Evolutionary conservation across 208 protist genomes (phyloP).

Genomic region (Leishmania tarentolae): DNA sequence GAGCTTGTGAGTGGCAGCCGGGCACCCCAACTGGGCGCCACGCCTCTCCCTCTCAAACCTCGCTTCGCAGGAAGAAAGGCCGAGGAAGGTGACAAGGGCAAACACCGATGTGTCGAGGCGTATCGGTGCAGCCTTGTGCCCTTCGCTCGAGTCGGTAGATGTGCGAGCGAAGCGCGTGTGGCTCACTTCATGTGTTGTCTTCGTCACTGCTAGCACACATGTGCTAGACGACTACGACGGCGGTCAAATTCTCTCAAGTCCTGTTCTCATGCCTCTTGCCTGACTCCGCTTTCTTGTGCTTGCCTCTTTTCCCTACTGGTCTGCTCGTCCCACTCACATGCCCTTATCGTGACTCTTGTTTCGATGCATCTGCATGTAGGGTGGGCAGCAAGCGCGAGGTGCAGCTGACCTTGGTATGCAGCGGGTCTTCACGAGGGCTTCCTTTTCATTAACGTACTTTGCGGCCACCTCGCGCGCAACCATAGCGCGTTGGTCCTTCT

Average conservation of each 20-base stretch:
- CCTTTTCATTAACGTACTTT: background rate
- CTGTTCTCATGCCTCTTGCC: background rate
- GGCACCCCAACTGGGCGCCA: background rate
- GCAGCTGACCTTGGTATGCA: background rate
- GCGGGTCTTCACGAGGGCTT: background rate
- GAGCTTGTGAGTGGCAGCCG: background rate
- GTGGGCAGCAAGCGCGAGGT: background rate
- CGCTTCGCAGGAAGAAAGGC: background rate
- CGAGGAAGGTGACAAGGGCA: background rate
- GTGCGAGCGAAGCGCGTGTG: background rate
- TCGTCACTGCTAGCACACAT: background rate
- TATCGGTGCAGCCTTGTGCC: background rate
- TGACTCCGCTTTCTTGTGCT: background rate
- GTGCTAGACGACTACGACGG: background rate
- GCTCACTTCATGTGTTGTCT: background rate
- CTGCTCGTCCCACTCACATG: background rate
- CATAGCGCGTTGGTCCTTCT: background rate
- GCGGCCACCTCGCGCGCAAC: background rate
- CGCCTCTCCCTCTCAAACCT: background rate
- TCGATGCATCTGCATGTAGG: background rate
- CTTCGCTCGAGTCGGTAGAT: background rate
- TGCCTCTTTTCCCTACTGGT: background rate
- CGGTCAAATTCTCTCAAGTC: background rate
- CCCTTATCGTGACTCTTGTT: background rate
- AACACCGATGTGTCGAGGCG: background rate